These are phyloP conservation scores for Suhomyces choctaworum DNA, from an alignment of 1,139 yeast genomes.

Conservation along the genomic window DNA sequence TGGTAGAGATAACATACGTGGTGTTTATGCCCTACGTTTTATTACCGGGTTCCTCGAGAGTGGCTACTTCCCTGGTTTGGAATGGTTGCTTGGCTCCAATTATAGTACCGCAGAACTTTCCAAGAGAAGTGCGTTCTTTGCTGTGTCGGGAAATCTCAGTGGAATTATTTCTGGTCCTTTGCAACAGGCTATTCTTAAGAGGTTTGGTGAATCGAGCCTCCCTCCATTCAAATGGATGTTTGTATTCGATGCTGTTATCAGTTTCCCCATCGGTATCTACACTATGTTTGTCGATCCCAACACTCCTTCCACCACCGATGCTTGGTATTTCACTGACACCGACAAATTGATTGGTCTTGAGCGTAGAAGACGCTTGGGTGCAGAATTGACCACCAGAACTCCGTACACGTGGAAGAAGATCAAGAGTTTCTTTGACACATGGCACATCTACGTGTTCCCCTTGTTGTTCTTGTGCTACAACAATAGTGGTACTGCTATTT, in stretches of 20 bases:
- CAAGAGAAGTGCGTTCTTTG: constrained; percentile 52
- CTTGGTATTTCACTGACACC: constrained; percentile 35
- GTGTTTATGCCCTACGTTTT: constrained; percentile 58
- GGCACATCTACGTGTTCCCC: constrained; percentile 54
- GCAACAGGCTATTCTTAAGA: constrained; percentile 32
- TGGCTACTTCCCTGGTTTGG: constrained; percentile 59
- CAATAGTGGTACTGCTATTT: constrained; percentile 42
- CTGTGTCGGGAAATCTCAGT: constrained; percentile 45
- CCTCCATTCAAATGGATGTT: constrained; percentile 43
- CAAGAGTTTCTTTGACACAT: constrained; percentile 44
- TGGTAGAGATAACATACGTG: constrained; percentile 33
- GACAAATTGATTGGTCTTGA: constrained; percentile 40
- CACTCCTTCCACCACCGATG: constrained; percentile 41
- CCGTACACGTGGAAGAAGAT: constrained; percentile 42
- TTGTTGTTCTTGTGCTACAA: constrained; percentile 51
- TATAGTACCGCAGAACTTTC: constrained; percentile 36
- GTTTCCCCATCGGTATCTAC: constrained; percentile 37
- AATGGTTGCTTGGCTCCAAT: constrained; percentile 21
- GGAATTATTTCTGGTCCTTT: constrained; percentile 44
- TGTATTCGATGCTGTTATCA: constrained; percentile 39
- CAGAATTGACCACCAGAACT: constrained; percentile 45
- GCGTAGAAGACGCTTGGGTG: constrained; percentile 46
- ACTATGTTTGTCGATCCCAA: constrained; percentile 40
- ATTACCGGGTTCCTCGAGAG: constrained; percentile 59
- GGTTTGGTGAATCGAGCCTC: constrained; percentile 29